Evolutionary conservation across 169 alveolate genomes (phyloP).

Genomic region (Perkinsus olseni): DNA sequence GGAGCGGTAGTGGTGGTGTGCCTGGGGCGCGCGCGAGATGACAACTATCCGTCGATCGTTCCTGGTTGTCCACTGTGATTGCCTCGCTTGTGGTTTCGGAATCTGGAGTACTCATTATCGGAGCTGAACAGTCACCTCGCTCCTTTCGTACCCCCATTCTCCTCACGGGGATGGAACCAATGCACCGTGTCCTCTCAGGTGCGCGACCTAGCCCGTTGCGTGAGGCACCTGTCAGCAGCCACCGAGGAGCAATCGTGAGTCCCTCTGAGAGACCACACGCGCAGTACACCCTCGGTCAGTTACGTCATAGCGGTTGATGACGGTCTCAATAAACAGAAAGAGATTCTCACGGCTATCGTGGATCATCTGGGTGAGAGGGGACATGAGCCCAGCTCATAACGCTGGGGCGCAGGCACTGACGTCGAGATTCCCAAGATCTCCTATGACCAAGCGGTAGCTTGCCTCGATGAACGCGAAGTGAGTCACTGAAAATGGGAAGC

Average conservation of each 20-base stretch:
- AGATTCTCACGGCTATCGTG: neutral
- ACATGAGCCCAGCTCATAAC: no score
- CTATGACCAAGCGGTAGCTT: neutral
- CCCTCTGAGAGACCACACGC: neutral
- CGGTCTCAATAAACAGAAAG: neutral
- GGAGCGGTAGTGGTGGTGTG: no score
- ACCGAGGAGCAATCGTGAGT: neutral
- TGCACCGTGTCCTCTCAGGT: neutral
- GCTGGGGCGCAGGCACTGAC: neutral
- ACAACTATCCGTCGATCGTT: no score
- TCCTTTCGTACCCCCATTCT: no score
- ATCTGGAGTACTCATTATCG: no score
- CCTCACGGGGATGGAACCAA: no score
- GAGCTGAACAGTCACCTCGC: no score
- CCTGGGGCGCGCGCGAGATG: no score
- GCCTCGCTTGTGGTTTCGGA: no score
- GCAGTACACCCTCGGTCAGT: neutral
- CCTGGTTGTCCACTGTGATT: no score
- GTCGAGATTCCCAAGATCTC: neutral
- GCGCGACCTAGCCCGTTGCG: neutral
- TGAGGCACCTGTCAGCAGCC: neutral
- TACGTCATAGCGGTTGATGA: neutral
- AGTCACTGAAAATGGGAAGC: neutral
- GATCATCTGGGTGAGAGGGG: neutral
- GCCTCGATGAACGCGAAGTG: neutral